These are phyloP conservation scores for Globisporangium iwayamae DNA, from an alignment of 352 stramenopile species.

Conservation along the genomic window DNA sequence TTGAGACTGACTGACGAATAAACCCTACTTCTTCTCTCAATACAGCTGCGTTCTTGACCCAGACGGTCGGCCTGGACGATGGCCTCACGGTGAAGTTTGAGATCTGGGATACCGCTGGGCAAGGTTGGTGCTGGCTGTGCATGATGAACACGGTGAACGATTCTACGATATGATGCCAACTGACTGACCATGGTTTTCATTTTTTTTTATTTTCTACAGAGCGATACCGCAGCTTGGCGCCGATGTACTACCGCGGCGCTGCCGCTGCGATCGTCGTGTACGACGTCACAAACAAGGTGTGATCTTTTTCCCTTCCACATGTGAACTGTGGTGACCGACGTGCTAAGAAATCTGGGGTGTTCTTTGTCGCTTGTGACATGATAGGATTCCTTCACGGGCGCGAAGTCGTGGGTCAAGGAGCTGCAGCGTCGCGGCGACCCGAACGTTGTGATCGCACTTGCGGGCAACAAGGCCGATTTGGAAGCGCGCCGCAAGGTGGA, in stretches of 20 bases:
- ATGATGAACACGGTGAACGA: neutral
- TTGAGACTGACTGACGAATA: slow-evolving; percentile 7
- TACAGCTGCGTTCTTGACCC: slow-evolving; percentile 95
- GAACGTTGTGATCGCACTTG: slow-evolving; percentile 95
- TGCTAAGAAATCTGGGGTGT: neutral
- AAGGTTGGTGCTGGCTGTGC: slow-evolving; percentile 57
- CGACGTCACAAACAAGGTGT: slow-evolving; percentile 95
- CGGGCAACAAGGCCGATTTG: slow-evolving; percentile 98
- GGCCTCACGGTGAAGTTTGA: slow-evolving; percentile 99
- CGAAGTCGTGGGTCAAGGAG: slow-evolving; percentile 99
- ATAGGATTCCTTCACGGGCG: slow-evolving; percentile 95
- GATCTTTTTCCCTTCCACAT: neutral
- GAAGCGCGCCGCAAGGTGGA: slow-evolving; percentile 96
- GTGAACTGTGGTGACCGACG: neutral
- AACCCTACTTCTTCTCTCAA: neutral
- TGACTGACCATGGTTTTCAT: slow-evolving; percentile 10
- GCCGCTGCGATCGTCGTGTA: slow-evolving; percentile 96
- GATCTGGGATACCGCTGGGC: slow-evolving; percentile 98
- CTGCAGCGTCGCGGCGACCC: slow-evolving; percentile 97
- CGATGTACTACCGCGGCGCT: slow-evolving; percentile 97
- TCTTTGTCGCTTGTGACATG: slow-evolving; percentile 11
- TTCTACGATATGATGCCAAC: neutral
- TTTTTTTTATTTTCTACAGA: slow-evolving; percentile 45
- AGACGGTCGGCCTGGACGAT: slow-evolving; percentile 97
- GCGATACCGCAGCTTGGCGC: slow-evolving; percentile 94